Evolutionary conservation across 441 rosid genomes (phyloP).

Genomic region (Daphne laureola): DNA sequence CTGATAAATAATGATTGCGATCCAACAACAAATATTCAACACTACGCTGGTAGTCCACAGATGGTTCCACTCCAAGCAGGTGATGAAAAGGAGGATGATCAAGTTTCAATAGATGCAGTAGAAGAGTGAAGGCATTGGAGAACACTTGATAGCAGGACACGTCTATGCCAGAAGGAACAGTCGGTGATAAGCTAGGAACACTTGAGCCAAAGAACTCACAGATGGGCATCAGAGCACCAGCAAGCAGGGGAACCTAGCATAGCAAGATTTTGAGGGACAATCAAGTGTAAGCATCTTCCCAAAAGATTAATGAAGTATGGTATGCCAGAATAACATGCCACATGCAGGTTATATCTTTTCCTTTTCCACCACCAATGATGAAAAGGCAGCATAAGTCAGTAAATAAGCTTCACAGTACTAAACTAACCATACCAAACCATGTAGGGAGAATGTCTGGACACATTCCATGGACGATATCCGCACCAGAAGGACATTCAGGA

Average conservation of each 20-base stretch:
- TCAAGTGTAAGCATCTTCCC: too few species aligned
- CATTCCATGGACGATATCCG: conserved; percentile 88
- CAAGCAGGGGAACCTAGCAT: conserved; percentile 71
- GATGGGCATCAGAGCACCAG: conserved; percentile 87
- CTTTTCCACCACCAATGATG: too few species aligned
- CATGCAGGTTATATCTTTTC: too few species aligned
- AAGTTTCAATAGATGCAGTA: conserved; percentile 87
- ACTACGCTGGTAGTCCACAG: conserved; percentile 53
- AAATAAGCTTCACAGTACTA: not conserved
- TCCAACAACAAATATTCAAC: conserved; percentile 81
- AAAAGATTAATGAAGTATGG: too few species aligned
- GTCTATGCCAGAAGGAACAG: conserved; percentile 76
- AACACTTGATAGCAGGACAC: conserved; percentile 75
- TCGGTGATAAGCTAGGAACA: conserved; percentile 51
- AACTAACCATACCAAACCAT: conserved; percentile 64
- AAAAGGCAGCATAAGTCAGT: too few species aligned
- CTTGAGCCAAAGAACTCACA: conserved; percentile 93
- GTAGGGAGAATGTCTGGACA: conserved; percentile 81
- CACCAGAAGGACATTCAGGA: conserved; percentile 78
- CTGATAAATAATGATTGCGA: conserved; percentile 62
- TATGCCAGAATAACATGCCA: too few species aligned
- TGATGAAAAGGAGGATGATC: conserved; percentile 71
- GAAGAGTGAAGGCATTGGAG: conserved; percentile 85
- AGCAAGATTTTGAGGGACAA: too few species aligned
- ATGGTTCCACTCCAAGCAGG: conserved; percentile 47